These are phyloP conservation scores for Apophysomyces elegans DNA, from an alignment of 371 early-diverging fungal species.

Conservation along the genomic window DNA sequence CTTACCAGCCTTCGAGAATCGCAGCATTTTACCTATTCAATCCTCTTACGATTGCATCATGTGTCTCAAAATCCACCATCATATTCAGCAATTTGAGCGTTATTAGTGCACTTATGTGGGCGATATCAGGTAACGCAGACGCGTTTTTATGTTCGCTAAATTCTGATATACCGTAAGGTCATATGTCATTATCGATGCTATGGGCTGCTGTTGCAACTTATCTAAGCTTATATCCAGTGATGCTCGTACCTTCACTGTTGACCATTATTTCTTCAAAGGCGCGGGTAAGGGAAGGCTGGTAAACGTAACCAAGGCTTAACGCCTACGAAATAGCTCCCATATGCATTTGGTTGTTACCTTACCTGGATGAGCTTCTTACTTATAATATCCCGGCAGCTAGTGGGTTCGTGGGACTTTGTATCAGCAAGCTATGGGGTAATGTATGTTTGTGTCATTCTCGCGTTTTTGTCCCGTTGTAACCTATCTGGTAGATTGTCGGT, in stretches of 20 bases:
- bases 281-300: background rate
- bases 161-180: conserved; percentile 10
- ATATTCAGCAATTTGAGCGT: conserved; percentile 77
- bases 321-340: background rate
- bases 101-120: conserved; percentile 67
- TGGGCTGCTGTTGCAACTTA: conserved; percentile 78
- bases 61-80: conserved; percentile 75
- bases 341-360: conserved; percentile 15
- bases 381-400: conserved; percentile 58
- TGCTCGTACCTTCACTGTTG: conserved; percentile 75
- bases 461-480: background rate
- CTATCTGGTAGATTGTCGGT: conserved; percentile 46
- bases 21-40: conserved; percentile 79
- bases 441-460: conserved; percentile 44
- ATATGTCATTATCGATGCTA: conserved; percentile 53
- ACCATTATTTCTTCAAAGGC: conserved; percentile 37
- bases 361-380: conserved; percentile 53
- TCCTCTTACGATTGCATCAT: conserved; percentile 79
- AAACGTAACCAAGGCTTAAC: background rate
- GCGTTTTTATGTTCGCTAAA: background rate
- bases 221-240: conserved; percentile 81
- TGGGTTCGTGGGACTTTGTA: conserved; percentile 78
- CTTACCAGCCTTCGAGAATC: conserved; percentile 42
- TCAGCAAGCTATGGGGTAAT: conserved; percentile 76
- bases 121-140: conserved; percentile 53